These are phyloP conservation scores for Cicer yamashitae DNA, from an alignment of 306 rosid genomes.

Conservation along the genomic window DNA sequence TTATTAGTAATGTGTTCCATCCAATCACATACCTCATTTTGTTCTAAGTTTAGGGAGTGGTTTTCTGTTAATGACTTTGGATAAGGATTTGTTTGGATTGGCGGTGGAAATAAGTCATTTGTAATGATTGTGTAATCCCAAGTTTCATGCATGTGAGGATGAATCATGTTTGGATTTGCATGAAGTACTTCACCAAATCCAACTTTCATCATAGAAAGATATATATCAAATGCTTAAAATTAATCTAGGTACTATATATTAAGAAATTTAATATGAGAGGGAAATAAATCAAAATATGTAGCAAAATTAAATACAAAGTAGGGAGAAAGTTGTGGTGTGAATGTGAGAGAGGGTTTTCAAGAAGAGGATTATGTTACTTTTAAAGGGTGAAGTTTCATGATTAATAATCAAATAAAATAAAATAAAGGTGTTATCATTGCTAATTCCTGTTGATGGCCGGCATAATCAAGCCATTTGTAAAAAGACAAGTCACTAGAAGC, in stretches of 20 bases:
- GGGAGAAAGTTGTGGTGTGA: background rate
- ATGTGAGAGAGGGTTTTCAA: slow-evolving; percentile 41
- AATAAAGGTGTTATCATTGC: slow-evolving; percentile 27
- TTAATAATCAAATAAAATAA: background rate
- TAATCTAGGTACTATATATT: background rate
- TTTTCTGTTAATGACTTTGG: slow-evolving; percentile 49
- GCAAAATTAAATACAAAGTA: background rate
- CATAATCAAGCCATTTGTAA: slow-evolving; percentile 63
- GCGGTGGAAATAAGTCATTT: slow-evolving; percentile 45
- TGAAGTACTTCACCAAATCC: slow-evolving; percentile 58
- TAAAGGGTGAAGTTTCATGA: slow-evolving; percentile 54
- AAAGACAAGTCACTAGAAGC: slow-evolving; percentile 52
- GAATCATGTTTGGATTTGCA: slow-evolving; percentile 55
- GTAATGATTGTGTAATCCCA: slow-evolving; percentile 52
- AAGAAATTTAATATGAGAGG: background rate
- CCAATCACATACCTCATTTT: slow-evolving; percentile 65
- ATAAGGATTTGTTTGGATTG: slow-evolving; percentile 47
- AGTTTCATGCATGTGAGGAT: slow-evolving; percentile 61
- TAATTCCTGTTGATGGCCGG: slow-evolving; percentile 68
- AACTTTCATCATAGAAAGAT: slow-evolving; percentile 55
- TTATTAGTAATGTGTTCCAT: slow-evolving; percentile 69
- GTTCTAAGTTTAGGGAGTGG: slow-evolving; percentile 52
- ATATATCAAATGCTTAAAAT: slow-evolving; percentile 1
- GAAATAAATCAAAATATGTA: background rate
- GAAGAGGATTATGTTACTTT: slow-evolving; percentile 50